Conservation (phyloP, 2,329 filamentous ascomycete species). For the Coniochaeta ligniaria region DNA sequence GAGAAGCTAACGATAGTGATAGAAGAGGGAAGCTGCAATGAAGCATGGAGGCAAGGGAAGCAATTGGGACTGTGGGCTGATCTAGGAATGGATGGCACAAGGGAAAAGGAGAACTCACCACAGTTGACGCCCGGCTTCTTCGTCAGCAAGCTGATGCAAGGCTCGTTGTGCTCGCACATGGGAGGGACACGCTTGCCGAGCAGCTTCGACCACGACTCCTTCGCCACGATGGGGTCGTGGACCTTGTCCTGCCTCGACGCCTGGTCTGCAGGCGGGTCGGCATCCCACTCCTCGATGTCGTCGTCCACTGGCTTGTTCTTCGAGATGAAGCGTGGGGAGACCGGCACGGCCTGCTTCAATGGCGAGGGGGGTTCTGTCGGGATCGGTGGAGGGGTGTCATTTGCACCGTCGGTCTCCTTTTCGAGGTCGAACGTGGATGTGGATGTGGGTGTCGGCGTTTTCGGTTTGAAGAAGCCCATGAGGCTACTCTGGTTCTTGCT, state of each 20-base stretch:
- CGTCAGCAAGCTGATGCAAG: conserved; percentile 74
- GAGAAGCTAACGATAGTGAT: no score
- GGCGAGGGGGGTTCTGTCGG: neutral
- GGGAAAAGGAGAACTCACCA: conserved; percentile 36
- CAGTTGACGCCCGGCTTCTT: conserved; percentile 85
- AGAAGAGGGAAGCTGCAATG: no score
- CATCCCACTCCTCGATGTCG: neutral
- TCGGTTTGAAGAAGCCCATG: conserved; percentile 73
- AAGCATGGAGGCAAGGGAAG: no score
- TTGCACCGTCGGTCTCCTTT: neutral
- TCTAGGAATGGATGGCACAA: neutral
- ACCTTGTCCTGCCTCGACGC: conserved; percentile 26
- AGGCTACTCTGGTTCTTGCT: conserved; percentile 47
- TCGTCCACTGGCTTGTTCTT: neutral
- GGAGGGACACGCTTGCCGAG: conserved; percentile 69
- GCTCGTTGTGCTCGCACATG: conserved; percentile 80
- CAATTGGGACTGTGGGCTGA: no score
- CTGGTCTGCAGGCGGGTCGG: neutral
- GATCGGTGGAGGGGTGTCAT: neutral
- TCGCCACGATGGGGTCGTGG: conserved; percentile 63
- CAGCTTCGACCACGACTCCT: conserved; percentile 80
- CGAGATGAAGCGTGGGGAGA: neutral
- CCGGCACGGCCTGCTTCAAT: neutral
- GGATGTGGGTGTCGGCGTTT: conserved; percentile 19
- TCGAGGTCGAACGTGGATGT: neutral